phyloP scores from a whole-genome alignment of 331 rosid species.

The Acacia concinna region DNA sequence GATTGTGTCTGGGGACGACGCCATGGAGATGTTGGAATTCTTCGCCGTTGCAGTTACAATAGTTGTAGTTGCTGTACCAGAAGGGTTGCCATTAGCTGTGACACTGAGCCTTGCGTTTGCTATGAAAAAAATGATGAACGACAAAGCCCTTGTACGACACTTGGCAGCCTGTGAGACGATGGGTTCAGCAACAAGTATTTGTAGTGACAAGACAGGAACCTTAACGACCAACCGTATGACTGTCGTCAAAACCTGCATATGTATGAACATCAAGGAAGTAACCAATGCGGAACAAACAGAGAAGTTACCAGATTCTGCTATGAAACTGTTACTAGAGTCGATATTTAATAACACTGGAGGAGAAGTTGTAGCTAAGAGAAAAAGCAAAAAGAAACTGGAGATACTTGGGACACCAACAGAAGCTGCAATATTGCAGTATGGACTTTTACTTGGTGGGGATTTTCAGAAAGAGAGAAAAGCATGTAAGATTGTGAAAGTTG shows the following conservation, averaged over 20 bases:
- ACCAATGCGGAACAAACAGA: not conserved
- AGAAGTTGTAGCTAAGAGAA: constrained; percentile 66
- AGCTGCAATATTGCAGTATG: constrained; percentile 80
- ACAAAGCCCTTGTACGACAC: constrained; percentile 85
- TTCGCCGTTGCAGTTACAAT: constrained; percentile 93
- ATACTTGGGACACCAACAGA: constrained; percentile 89
- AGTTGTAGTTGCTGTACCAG: constrained; percentile 96
- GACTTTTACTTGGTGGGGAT: constrained; percentile 73
- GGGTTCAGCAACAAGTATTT: constrained; percentile 93
- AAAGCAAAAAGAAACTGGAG: constrained; percentile 65
- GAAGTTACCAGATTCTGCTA: constrained; percentile 50
- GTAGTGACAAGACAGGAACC: constrained; percentile 96
- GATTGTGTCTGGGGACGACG: constrained; percentile 74
- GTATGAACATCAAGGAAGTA: constrained; percentile 64
- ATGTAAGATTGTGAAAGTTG: constrained; percentile 63
- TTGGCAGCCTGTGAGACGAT: constrained; percentile 96
- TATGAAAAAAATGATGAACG: constrained; percentile 98
- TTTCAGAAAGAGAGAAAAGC: constrained; percentile 63
- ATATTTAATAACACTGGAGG: constrained; percentile 90
- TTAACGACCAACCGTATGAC: constrained; percentile 90
- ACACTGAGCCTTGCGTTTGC: constrained; percentile 96
- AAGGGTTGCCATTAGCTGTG: constrained; percentile 89
- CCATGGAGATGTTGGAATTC: constrained; percentile 70
- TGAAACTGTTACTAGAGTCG: constrained; percentile 64
- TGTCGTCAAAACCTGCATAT: constrained; percentile 87